Percentiles rank a stretch among this genome's conserved stretches.
phyloP scores from a whole-genome alignment of 1,139 yeast genomes.

The Sugiyamaella xylanicola region DNA sequence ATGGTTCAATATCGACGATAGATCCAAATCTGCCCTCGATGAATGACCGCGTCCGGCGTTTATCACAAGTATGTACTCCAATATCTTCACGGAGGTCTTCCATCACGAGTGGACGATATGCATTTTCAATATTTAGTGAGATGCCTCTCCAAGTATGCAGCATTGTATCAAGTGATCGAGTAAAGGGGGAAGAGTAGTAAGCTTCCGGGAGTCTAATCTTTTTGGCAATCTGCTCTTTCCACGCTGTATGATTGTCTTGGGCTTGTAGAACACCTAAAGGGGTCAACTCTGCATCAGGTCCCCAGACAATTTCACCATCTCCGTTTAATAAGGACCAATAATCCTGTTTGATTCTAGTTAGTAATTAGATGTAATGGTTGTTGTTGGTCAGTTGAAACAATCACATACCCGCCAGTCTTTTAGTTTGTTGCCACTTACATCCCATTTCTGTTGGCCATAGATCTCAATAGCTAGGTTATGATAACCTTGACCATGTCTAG shows the following conservation, averaged over 20 bases:
- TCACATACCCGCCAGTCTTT: conserved; percentile 11
- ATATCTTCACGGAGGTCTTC: conserved; percentile 68
- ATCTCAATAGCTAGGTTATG: conserved; percentile 64
- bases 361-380: neutral
- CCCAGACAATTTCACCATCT: conserved; percentile 62
- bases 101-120: conserved; percentile 46
- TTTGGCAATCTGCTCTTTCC: conserved; percentile 49
- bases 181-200: conserved; percentile 66
- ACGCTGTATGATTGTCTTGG: conserved; percentile 48
- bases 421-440: conserved; percentile 31
- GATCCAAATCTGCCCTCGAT: conserved; percentile 46
- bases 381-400: neutral
- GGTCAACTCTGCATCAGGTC: conserved; percentile 69
- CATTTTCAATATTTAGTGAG: conserved; percentile 18
- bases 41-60: conserved; percentile 50
- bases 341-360: conserved; percentile 18
- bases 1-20: conserved; percentile 45
- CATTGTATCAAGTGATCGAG: conserved; percentile 63
- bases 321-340: conserved; percentile 61
- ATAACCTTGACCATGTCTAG: conserved; percentile 79
- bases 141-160: conserved; percentile 60
- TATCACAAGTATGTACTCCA: conserved; percentile 72
- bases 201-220: conserved; percentile 55
- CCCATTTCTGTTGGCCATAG: conserved; percentile 63
- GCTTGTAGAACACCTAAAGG: conserved; percentile 59